These are phyloP conservation scores for Tylopilus subfusipes DNA, from an alignment of 768 basidiomycete genomes.

Conservation along the genomic window DNA sequence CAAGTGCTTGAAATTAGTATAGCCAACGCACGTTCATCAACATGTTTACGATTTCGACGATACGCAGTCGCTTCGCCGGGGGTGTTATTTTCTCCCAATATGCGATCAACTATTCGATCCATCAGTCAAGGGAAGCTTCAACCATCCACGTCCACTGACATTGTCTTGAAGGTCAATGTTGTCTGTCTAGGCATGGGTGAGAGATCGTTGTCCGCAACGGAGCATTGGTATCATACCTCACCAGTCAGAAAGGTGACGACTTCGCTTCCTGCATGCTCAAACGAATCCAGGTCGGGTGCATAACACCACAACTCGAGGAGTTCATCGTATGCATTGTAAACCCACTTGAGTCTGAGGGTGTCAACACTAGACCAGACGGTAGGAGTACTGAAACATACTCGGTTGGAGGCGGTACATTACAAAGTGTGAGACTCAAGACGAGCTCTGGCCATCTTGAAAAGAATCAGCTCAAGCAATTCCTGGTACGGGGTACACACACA, in stretches of 20 bases:
- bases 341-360: constrained; percentile 49
- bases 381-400: constrained; percentile 46
- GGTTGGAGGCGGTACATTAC: constrained; percentile 62
- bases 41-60: constrained; percentile 52
- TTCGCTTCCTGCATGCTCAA: constrained; percentile 65
- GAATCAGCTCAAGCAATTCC: constrained; percentile 3
- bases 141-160: constrained; percentile 36
- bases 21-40: constrained; percentile 53
- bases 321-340: constrained; percentile 61
- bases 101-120: constrained; percentile 50
- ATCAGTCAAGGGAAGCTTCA: constrained; percentile 8
- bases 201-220: neutral
- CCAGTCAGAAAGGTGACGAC: constrained; percentile 53
- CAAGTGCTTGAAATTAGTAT: neutral
- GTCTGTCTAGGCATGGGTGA: constrained; percentile 12
- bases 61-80: constrained; percentile 49
- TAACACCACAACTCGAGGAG: constrained; percentile 60
- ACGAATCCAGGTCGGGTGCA: constrained; percentile 61
- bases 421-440: constrained; percentile 63
- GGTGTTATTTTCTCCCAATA: constrained; percentile 60
- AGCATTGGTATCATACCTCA: constrained; percentile 40
- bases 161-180: constrained; percentile 62
- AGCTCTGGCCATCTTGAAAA: constrained; percentile 63
- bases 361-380: neutral
- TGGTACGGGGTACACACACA: constrained; percentile 46